Conservation (phyloP, 1,284 basidiomycete species). For the Ustilago trichophora region DNA sequence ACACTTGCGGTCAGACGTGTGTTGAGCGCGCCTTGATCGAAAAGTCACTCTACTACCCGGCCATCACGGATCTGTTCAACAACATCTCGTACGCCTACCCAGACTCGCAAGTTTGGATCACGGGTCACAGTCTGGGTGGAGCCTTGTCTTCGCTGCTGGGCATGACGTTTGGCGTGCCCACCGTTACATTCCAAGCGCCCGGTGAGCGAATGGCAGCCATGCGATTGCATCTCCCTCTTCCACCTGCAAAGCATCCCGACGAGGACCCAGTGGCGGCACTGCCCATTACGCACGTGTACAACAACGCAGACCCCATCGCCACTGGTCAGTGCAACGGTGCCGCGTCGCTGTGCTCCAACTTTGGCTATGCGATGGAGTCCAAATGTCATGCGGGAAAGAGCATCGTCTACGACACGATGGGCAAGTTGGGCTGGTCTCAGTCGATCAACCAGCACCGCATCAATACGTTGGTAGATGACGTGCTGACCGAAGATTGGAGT, state of each 20-base stretch:
- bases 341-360: slow-evolving; percentile 57
- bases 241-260: slow-evolving; percentile 65
- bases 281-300: slow-evolving; percentile 76
- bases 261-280: slow-evolving; percentile 49
- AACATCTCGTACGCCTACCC: slow-evolving; percentile 88
- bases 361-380: slow-evolving; percentile 64
- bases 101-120: slow-evolving; percentile 88
- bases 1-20: slow-evolving; percentile 81
- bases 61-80: slow-evolving; percentile 74
- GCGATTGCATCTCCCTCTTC: slow-evolving; percentile 84
- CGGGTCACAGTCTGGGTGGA: slow-evolving; percentile 90
- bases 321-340: slow-evolving; percentile 63
- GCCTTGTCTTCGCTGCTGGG: slow-evolving; percentile 85
- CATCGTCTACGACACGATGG: slow-evolving; percentile 87
- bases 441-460: slow-evolving; percentile 83
- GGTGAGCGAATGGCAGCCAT: slow-evolving; percentile 86
- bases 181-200: slow-evolving; percentile 88
- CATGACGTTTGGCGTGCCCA: slow-evolving; percentile 89
- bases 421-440: slow-evolving; percentile 81
- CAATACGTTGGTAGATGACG: slow-evolving; percentile 76
- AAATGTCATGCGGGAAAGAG: slow-evolving; percentile 83
- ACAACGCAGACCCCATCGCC: slow-evolving; percentile 78
- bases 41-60: slow-evolving; percentile 89
- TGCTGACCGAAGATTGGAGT: slow-evolving; percentile 82
- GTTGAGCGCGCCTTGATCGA: slow-evolving; percentile 80